Conservation (phyloP, 2,329 filamentous ascomycete genomes). For the Fusarium annulatum region DNA sequence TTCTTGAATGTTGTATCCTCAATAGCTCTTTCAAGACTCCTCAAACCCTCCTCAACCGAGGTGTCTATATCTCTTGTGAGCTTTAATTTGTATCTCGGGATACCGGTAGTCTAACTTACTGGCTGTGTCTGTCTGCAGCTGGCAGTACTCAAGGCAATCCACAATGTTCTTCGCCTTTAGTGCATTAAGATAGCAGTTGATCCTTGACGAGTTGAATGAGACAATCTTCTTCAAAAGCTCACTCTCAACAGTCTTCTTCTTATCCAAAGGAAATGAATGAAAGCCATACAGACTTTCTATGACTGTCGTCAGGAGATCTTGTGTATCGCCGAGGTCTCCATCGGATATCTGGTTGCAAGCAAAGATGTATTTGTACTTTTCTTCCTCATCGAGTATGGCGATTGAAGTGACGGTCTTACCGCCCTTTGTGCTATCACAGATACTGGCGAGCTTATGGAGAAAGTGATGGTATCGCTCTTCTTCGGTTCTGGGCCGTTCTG, state of each 20-base stretch:
- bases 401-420: slow-evolving; percentile 48
- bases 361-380: slow-evolving; percentile 46
- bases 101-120: neutral
- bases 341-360: slow-evolving; percentile 44
- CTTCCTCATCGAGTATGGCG: slow-evolving; percentile 43
- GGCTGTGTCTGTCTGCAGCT: neutral
- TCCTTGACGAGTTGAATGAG: slow-evolving; percentile 33
- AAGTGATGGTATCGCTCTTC: slow-evolving; percentile 44
- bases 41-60: neutral
- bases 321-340: neutral
- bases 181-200: slow-evolving; percentile 26
- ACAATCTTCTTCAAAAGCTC: slow-evolving; percentile 30
- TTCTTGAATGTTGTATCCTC: neutral
- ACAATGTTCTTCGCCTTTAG: slow-evolving; percentile 7
- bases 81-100: accelerated
- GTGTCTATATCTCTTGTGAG: neutral
- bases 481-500: slow-evolving; percentile 8
- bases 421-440: slow-evolving; percentile 46
- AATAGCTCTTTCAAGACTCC: neutral
- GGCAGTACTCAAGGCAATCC: slow-evolving; percentile 27
- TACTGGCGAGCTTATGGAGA: slow-evolving; percentile 47
- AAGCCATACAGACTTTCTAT: slow-evolving; percentile 19
- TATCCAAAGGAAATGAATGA: accelerated
- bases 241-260: neutral
- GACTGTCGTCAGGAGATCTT: slow-evolving; percentile 20